Conservation (phyloP, 139 green algal species). For the Picochlorum sp. region DNA sequence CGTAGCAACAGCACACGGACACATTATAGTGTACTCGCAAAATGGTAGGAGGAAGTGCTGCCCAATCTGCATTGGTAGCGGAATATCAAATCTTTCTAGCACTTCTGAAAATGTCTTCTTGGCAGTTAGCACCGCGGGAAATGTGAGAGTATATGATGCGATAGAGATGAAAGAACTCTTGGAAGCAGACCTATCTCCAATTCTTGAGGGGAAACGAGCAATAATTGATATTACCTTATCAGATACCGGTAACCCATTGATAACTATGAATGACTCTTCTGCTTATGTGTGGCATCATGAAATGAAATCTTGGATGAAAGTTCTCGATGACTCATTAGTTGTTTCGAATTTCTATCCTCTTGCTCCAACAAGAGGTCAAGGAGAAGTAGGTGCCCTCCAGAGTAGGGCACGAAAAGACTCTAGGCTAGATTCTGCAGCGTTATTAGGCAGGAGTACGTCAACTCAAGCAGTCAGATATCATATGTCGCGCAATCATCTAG, state of each 20-base stretch:
- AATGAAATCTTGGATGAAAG: constrained; percentile 45
- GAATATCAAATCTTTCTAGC: constrained; percentile 20
- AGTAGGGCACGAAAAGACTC: neutral
- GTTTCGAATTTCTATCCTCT: constrained; percentile 23
- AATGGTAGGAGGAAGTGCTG: constrained; percentile 40
- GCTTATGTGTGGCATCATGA: constrained; percentile 41
- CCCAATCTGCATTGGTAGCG: constrained; percentile 34
- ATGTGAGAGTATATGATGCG: constrained; percentile 24
- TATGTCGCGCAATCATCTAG: constrained; percentile 26
- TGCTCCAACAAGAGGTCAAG: constrained; percentile 1
- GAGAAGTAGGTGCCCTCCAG: constrained; percentile 36
- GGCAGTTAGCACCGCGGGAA: constrained; percentile 21
- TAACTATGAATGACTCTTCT: constrained; percentile 38
- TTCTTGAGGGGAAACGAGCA: constrained; percentile 24
- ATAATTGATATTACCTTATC: constrained; percentile 28
- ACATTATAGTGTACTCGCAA: constrained; percentile 30
- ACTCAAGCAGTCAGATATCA: neutral
- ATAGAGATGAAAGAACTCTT: constrained; percentile 3
- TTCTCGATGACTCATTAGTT: constrained; percentile 45
- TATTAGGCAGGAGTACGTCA: neutral
- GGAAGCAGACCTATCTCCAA: constrained; percentile 11
- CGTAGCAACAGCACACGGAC: constrained; percentile 10
- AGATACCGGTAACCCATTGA: constrained; percentile 26
- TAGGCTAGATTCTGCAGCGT: neutral
- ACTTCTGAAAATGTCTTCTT: constrained; percentile 22